phyloP scores from a whole-genome alignment of 768 basidiomycete genomes.

The Boletus reticuloceps region DNA sequence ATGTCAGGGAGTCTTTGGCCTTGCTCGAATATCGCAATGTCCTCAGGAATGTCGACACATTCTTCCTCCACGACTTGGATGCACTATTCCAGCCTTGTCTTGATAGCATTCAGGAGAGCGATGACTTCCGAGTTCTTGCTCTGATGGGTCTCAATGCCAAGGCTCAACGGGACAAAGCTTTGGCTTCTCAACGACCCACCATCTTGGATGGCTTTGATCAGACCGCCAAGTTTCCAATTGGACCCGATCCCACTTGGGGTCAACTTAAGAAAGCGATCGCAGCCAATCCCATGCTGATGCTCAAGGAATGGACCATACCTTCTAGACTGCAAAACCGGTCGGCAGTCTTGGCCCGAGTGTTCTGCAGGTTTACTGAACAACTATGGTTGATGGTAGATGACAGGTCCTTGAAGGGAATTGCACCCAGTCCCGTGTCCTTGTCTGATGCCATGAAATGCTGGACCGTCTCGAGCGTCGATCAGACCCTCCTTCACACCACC shows the following conservation, averaged over 20 bases:
- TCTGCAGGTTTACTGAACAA: not conserved
- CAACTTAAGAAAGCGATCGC: not conserved
- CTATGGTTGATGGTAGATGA: not conserved
- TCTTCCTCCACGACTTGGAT: not conserved
- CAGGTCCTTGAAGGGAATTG: not conserved
- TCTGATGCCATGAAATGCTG: constrained; percentile 9
- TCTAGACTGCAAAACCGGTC: not conserved
- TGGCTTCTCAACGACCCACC: not conserved
- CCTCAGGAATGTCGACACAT: not conserved
- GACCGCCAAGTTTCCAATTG: not conserved
- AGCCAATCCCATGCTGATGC: not conserved
- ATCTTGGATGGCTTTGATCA: not conserved
- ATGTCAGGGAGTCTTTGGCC: constrained; percentile 1
- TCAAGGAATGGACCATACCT: not conserved
- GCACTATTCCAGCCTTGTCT: not conserved
- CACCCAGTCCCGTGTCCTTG: not conserved
- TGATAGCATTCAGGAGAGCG: not conserved
- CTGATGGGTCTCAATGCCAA: not conserved
- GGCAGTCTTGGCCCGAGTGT: not conserved
- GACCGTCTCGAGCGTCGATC: constrained; percentile 1
- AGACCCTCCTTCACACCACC: not conserved
- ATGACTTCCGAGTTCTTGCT: not conserved
- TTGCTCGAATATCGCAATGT: not conserved
- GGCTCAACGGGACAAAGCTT: not conserved
- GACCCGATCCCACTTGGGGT: not conserved